Percentiles rank a stretch among this genome's conserved stretches.
Evolutionary conservation across 768 basidiomycete species (phyloP).

Genomic region (Rhodotorula toruloides): DNA sequence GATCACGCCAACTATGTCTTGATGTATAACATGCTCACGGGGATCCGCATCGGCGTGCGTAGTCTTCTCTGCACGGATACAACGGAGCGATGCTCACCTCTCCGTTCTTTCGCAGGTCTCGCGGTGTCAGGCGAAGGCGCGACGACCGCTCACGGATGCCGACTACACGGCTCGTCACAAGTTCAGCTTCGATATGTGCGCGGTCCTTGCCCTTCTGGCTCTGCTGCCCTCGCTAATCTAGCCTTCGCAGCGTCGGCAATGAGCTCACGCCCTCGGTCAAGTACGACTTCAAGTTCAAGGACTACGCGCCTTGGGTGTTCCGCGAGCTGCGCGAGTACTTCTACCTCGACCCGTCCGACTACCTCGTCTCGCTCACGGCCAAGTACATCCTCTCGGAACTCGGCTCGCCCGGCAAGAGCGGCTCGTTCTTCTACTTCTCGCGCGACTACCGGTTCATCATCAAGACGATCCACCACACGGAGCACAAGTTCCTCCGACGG

Average conservation of each 20-base stretch:
- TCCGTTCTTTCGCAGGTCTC: conserved; percentile 60
- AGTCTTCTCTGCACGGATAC: not conserved
- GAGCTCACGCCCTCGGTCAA: conserved; percentile 95
- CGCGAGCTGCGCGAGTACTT: conserved; percentile 90
- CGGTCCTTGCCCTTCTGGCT: not conserved
- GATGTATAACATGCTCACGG: conserved; percentile 99
- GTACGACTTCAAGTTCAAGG: conserved; percentile 99
- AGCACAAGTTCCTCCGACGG: conserved; percentile 84
- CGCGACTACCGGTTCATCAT: conserved; percentile 99
- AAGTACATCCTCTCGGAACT: conserved; percentile 98
- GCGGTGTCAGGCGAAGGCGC: conserved; percentile 90
- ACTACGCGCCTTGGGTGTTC: conserved; percentile 98
- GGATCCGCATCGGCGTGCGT: conserved; percentile 86
- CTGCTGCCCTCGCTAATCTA: not conserved
- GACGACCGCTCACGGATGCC: conserved; percentile 71
- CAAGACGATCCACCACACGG: conserved; percentile 92
- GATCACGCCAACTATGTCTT: conserved; percentile 97
- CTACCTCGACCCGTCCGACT: conserved; percentile 93
- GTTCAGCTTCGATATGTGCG: conserved; percentile 93
- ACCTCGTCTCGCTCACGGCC: conserved; percentile 88
- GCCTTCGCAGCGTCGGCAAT: conserved; percentile 74
- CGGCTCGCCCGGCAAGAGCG: conserved; percentile 95
- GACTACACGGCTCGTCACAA: conserved; percentile 88
- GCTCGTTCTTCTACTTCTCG: conserved; percentile 98
- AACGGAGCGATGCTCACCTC: not conserved